A percentile compares a stretch with the other conserved stretches of the same genome.
Conservation (phyloP, 1,139 yeast species). For the Kodamaea sp. region DNA sequence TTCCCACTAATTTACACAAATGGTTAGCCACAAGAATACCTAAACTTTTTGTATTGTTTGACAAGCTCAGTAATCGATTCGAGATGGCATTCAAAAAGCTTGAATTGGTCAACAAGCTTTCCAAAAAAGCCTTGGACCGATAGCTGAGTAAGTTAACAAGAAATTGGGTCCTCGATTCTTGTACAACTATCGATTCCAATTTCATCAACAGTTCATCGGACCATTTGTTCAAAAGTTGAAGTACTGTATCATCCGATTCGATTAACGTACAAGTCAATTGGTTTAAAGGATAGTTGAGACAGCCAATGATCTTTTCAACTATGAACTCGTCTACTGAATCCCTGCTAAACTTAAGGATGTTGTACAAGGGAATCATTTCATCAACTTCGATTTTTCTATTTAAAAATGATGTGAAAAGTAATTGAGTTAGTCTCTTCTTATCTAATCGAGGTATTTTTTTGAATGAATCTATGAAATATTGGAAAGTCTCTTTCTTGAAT, state of each 20-base stretch:
- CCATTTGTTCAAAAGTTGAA: constrained; percentile 23
- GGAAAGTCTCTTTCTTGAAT: constrained; percentile 22
- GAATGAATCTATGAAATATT: constrained; percentile 15
- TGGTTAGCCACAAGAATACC: constrained; percentile 48
- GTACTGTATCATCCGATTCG: background rate
- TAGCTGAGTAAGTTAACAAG: constrained; percentile 26
- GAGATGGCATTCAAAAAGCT: constrained; percentile 42
- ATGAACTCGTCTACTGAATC: constrained; percentile 14
- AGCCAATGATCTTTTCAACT: constrained; percentile 17
- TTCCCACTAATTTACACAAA: constrained; percentile 33
- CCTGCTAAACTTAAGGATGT: constrained; percentile 6
- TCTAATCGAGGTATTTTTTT: constrained; percentile 27
- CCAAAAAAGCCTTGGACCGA: constrained; percentile 15
- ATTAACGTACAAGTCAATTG: constrained; percentile 9
- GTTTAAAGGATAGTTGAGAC: constrained; percentile 14
- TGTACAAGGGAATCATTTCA: constrained; percentile 5
- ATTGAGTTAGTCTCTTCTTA: constrained; percentile 17
- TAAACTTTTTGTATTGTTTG: constrained; percentile 37
- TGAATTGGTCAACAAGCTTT: constrained; percentile 22
- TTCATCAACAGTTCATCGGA: constrained; percentile 26
- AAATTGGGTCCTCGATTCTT: constrained; percentile 33
- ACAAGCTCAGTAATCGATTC: constrained; percentile 41
- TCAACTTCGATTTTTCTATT: background rate
- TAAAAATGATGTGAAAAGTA: constrained; percentile 1
- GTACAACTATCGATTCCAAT: constrained; percentile 33